Evolutionary conservation across 306 rosid species (phyloP).

Genomic region (Calophaca sinica): DNA sequence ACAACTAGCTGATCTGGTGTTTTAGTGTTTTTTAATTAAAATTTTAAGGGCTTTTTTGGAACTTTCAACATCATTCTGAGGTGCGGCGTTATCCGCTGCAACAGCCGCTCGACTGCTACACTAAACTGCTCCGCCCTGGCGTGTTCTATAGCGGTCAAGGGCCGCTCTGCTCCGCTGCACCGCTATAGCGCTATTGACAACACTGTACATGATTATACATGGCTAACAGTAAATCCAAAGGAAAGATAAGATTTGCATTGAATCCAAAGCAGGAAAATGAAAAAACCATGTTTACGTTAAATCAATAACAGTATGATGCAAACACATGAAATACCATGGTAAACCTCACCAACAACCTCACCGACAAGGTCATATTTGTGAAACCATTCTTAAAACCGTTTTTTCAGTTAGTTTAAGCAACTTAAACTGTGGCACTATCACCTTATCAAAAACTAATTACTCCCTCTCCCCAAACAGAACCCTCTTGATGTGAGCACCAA

Average conservation of each 20-base stretch:
- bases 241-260: not conserved
- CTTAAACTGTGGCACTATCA: not conserved
- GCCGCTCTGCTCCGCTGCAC: too few relatives aligned
- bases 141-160: too few relatives aligned
- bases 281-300: not conserved
- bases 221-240: not conserved
- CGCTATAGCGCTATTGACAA: too few relatives aligned
- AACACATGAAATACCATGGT: slow-evolving; percentile 8
- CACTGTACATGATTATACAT: not conserved
- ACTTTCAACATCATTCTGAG: too few relatives aligned
- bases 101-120: too few relatives aligned
- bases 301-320: slow-evolving; percentile 13
- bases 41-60: too few relatives aligned
- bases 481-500: not conserved
- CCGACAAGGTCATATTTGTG: not conserved
- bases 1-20: too few relatives aligned
- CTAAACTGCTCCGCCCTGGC: too few relatives aligned
- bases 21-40: too few relatives aligned
- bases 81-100: too few relatives aligned
- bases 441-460: not conserved
- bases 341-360: slow-evolving; percentile 14
- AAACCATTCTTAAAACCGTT: not conserved
- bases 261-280: not conserved
- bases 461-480: not conserved
- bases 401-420: not conserved